Evolutionary conservation across 495 filamentous ascomycete species (phyloP), one percentile per base, ranked within the genome.

Genomic region (Astrocystis sublimbata): DNA sequence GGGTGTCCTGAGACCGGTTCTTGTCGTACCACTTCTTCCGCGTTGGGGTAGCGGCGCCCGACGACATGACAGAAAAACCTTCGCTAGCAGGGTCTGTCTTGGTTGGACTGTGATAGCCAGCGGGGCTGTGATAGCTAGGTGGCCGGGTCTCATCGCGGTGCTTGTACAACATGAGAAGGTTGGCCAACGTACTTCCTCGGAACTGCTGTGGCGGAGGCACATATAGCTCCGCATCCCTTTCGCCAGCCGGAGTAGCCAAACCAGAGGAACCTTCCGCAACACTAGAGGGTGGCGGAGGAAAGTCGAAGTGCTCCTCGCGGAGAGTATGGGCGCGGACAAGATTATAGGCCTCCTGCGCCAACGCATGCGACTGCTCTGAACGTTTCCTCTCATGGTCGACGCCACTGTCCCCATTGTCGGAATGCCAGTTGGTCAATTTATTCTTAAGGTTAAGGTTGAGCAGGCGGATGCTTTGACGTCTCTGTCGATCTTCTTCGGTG

Each of bases 101-200:
- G n/a, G n/a, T 68, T 47, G 56, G 63, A 36, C 67, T 66, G 8
- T 63, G 65, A 17, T 17, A n/a, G 46, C 46, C 46, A 17, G 6
- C 17, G 15, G 46, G 26, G 10, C 46, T 26, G 63, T 49, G 63
- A 52, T 72, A 72, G 36, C 58, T 70, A 30, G 63, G 61, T 38
- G 67, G 68, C 21, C 60, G 30, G 63, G 64, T 6, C 58, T 73
- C 63, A 51, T 78, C 51, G 40, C 61, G 45, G 40, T 69, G 65
- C 66, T 78, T 83, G 66, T 93, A 89, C 10, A 96, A 81, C 72
- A 90, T 96, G 56, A 97, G 76, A 2, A 98, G 76, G 7, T 86
- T 89, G 5, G 88, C 86, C 7, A 98, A 78, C 45, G 96, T 83
- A 30, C 93, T 91, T 38, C 86, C 86, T 45, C 86, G 88, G 70